A percentile compares a stretch with the other conserved stretches of the same genome.
Evolutionary conservation across 352 stramenopile genomes (phyloP).

Genomic region (Phytophthora pinifolia): DNA sequence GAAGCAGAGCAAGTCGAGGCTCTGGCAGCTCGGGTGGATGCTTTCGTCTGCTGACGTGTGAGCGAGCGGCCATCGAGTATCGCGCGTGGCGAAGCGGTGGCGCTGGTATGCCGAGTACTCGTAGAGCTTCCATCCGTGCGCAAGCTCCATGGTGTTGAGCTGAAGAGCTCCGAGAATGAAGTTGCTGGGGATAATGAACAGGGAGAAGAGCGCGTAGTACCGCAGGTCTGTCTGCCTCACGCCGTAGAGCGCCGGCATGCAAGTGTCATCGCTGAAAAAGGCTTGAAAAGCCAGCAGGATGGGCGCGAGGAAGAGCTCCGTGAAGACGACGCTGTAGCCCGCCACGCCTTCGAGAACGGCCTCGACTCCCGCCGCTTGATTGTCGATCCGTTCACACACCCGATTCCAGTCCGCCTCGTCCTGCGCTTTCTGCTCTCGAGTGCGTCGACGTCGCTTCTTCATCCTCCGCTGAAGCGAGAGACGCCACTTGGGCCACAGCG

Average conservation of each 20-base stretch:
- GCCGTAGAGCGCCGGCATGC: conserved; percentile 92
- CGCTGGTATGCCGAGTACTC: conserved; percentile 97
- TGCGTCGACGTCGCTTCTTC: conserved; percentile 68
- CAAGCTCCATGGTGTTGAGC: conserved; percentile 95
- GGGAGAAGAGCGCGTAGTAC: conserved; percentile 94
- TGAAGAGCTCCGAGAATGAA: conserved; percentile 94
- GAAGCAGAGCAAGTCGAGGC: conserved; percentile 95
- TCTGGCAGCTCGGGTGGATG: conserved; percentile 92
- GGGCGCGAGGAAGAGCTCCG: conserved; percentile 84
- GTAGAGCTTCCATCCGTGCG: conserved; percentile 97
- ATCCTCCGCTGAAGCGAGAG: conserved; percentile 85
- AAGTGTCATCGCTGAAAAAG: conserved; percentile 86
- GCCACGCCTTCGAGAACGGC: conserved; percentile 90
- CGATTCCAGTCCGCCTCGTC: conserved; percentile 92
- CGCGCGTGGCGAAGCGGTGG: conserved; percentile 94
- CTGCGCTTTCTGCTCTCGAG: conserved; percentile 91
- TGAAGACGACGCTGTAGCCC: conserved; percentile 91
- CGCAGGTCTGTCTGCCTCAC: conserved; percentile 93
- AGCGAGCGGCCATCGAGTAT: conserved; percentile 93
- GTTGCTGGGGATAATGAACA: conserved; percentile 96
- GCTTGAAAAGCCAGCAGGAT: conserved; percentile 90
- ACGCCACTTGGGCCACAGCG: conserved; percentile 91
- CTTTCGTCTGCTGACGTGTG: conserved; percentile 86
- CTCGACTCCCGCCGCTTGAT: conserved; percentile 93
- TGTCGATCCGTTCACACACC: conserved; percentile 95